phyloP scores from a whole-genome alignment of 2,329 filamentous ascomycete genomes.

The Phialocephala subalpina region DNA sequence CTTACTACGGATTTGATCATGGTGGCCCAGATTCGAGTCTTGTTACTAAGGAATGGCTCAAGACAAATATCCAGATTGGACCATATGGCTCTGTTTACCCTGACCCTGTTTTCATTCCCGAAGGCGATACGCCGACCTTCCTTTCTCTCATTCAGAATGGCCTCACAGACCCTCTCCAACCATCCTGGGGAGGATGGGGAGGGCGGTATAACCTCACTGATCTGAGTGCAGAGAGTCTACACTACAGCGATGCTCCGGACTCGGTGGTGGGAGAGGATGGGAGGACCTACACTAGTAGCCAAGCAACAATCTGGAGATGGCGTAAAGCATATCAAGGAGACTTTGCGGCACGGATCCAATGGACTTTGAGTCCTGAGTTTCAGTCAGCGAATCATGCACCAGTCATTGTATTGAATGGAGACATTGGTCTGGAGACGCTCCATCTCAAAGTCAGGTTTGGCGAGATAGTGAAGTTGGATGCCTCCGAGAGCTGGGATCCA shows the following conservation, averaged over 20 bases:
- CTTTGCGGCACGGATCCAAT: conserved; percentile 57
- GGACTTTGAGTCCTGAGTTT: conserved; percentile 49
- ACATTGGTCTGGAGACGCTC: conserved; percentile 46
- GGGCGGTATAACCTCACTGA: conserved; percentile 47
- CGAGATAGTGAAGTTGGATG: conserved; percentile 50
- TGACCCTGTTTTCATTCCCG: conserved; percentile 57
- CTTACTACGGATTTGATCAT: conserved; percentile 54
- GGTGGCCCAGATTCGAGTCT: conserved; percentile 57
- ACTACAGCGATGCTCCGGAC: conserved; percentile 47
- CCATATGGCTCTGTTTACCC: conserved; percentile 55
- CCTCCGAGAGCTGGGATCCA: conserved; percentile 54
- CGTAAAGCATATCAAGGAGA: conserved; percentile 59
- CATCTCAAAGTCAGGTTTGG: conserved; percentile 47
- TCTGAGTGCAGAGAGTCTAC: conserved; percentile 26
- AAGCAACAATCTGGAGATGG: conserved; percentile 63
- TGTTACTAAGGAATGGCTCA: conserved; percentile 59
- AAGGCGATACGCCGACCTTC: conserved; percentile 56
- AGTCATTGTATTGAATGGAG: conserved; percentile 52
- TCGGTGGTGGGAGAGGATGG: conserved; percentile 45
- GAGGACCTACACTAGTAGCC: conserved; percentile 47
- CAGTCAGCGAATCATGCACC: conserved; percentile 55
- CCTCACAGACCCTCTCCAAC: conserved; percentile 47
- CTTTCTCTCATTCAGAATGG: conserved; percentile 52
- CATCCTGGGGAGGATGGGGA: conserved; percentile 53
- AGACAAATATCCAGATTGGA: conserved; percentile 60